Base-by-base conservation (phyloP, 768 basidiomycete genomes). In the Pleurotus salmoneostramineus region DNA sequence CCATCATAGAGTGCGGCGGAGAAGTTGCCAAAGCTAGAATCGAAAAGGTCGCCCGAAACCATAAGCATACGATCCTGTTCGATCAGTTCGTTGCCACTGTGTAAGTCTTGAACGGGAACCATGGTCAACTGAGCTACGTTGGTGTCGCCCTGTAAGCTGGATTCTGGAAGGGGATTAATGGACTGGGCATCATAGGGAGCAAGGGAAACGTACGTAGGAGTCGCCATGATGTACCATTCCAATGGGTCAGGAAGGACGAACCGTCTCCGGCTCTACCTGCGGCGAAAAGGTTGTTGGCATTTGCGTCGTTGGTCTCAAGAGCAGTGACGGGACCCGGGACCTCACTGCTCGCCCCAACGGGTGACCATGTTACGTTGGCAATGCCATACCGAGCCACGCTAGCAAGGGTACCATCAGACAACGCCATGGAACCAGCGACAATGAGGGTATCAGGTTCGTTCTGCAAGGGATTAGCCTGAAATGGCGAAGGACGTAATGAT, bases 301-400 rank as follows among this genome's bases (percentile, higher is more conserved):
- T 93, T 17, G 82, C 81, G 61, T 86, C 77, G 69, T 98, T 92
- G 43, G 94, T 88, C 55, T 89, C 88, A 52, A 98, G 69, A 8
- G 96, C 95, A 3, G 93, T 90, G 1, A 94, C 89, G 2, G 95
- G 94, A 3, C 96, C 96, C 46, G 95, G 93, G 21, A 98, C 76
- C 48, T 83, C 77, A 10, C 70, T 68, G 10, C 81, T 70, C 46
- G 74, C 67, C 7, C 91, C 93, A 31, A 95, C 67, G 1, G 86
- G 67, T 6, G 74, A 73, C 96, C 96, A 99, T 2, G 84, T 85
- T 2, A 72, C 64, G 65, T 93, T 95, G 36, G 79, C 63, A 65
- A 95, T 84, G 58, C 78, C 77, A 69, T 82, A 98, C 56, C 80
- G 75, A 0, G 85, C 89, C 48, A 96, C 88, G 66, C 91, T 92